Conservation (phyloP, 208 protist genomes). For the Trypanosoma mega region DNA sequence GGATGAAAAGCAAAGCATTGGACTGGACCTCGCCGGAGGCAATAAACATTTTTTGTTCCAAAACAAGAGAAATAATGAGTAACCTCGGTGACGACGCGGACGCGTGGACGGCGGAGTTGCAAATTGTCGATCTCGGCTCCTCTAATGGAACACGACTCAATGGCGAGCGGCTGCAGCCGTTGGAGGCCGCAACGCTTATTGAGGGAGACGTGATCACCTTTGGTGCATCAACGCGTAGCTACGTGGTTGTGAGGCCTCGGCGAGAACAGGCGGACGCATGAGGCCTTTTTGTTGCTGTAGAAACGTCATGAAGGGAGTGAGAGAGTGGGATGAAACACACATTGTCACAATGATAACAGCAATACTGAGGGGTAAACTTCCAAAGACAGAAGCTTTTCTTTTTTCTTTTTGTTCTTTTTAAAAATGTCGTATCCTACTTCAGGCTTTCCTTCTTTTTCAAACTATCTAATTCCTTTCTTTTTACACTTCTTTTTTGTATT, state of each 20-base stretch:
- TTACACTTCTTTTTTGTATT: not conserved
- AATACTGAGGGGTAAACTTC: constrained; percentile 5
- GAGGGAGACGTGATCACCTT: constrained; percentile 77
- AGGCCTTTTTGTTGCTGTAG: too few species aligned
- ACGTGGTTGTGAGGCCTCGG: constrained; percentile 54
- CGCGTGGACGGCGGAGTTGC: constrained; percentile 60
- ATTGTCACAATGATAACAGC: constrained; percentile 3
- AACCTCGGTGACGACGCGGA: constrained; percentile 32
- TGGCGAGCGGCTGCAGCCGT: constrained; percentile 39
- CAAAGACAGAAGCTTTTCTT: constrained; percentile 12
- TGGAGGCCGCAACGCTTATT: constrained; percentile 39
- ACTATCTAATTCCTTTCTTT: not conserved
- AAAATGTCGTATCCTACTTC: constrained; percentile 6
- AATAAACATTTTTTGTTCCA: constrained; percentile 27
- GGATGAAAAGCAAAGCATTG: not conserved
- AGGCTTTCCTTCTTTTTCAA: not conserved
- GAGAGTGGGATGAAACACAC: not conserved
- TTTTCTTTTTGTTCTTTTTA: constrained; percentile 23
- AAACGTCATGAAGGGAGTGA: not conserved
- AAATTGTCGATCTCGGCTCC: constrained; percentile 67
- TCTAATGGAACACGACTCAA: constrained; percentile 78
- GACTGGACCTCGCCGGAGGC: constrained; percentile 15
- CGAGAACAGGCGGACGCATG: not conserved
- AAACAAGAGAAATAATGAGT: constrained; percentile 29
- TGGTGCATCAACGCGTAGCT: constrained; percentile 61